Evolutionary conservation across 805 yeast genomes (phyloP).

Genomic region (Ogataea polymorpha): DNA sequence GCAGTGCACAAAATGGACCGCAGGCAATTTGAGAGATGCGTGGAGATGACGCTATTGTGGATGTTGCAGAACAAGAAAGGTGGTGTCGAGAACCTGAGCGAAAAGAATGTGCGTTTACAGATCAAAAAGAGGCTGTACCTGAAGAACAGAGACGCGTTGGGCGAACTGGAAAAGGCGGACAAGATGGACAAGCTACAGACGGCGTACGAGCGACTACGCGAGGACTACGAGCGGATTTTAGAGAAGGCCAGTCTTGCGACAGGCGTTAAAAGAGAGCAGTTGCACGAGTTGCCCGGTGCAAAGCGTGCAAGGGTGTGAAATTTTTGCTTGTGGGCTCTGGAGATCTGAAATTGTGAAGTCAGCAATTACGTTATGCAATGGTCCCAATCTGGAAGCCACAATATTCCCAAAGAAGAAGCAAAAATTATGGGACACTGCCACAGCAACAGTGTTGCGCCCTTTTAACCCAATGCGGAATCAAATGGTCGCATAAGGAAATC

Average conservation of each 20-base stretch:
- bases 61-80: constrained; percentile 28
- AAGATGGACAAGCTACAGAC: constrained; percentile 68
- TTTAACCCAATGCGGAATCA: constrained; percentile 15
- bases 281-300: constrained; percentile 3
- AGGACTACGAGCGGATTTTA: constrained; percentile 66
- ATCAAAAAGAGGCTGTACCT: constrained; percentile 74
- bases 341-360: background rate
- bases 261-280: constrained; percentile 11
- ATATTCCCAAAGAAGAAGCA: background rate
- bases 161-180: constrained; percentile 60
- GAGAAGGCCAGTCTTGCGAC: constrained; percentile 23
- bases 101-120: constrained; percentile 46
- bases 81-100: constrained; percentile 24
- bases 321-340: no score
- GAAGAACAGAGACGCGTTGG: constrained; percentile 77
- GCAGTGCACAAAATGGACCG: constrained; percentile 57
- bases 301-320: constrained; percentile 10
- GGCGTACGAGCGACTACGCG: constrained; percentile 66
- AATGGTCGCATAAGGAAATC: constrained; percentile 17
- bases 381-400: background rate
- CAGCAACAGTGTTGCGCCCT: constrained; percentile 11
- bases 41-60: constrained; percentile 69
- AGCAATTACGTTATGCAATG: background rate
- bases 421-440: constrained; percentile 5
- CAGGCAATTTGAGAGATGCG: constrained; percentile 71